Conservation (phyloP, 1,284 basidiomycete species). For the Tremellales sp. region DNA sequence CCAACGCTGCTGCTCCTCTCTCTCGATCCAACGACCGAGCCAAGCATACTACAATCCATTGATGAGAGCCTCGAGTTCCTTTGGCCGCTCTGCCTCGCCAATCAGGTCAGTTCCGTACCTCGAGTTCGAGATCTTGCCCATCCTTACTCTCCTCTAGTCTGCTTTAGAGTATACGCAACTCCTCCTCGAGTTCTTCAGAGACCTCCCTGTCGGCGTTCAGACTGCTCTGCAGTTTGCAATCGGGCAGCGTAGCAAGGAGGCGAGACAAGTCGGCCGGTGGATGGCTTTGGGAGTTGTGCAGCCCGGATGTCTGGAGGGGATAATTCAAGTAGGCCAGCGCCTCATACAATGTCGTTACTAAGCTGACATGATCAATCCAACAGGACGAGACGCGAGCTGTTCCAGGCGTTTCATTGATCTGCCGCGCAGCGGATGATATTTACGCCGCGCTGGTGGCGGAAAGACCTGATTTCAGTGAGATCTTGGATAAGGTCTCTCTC, state of each 20-base stretch:
- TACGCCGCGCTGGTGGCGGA: neutral
- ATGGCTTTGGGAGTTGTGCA: conserved; percentile 16
- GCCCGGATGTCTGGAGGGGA: conserved; percentile 7
- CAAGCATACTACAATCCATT: conserved; percentile 5
- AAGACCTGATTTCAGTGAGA: neutral
- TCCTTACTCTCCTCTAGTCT: neutral
- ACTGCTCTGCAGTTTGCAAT: conserved; percentile 15
- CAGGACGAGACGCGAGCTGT: neutral
- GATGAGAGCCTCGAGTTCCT: conserved; percentile 3
- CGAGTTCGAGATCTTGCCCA: neutral
- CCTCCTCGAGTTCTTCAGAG: conserved; percentile 3
- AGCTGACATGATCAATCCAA: neutral
- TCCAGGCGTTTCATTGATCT: neutral
- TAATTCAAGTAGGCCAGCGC: neutral
- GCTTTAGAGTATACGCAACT: conserved; percentile 2
- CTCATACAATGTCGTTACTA: neutral
- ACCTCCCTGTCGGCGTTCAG: conserved; percentile 5
- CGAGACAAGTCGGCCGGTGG: conserved; percentile 16
- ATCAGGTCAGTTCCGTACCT: neutral
- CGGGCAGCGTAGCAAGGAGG: conserved; percentile 11
- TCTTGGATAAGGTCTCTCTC: conserved; percentile 5
- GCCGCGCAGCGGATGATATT: neutral
- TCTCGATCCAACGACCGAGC: conserved; percentile 9
- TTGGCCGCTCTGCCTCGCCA: neutral
- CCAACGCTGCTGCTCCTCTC: conserved; percentile 11